Conservation (phyloP, 2,329 filamentous ascomycete genomes). For the Talaromyces sp. region DNA sequence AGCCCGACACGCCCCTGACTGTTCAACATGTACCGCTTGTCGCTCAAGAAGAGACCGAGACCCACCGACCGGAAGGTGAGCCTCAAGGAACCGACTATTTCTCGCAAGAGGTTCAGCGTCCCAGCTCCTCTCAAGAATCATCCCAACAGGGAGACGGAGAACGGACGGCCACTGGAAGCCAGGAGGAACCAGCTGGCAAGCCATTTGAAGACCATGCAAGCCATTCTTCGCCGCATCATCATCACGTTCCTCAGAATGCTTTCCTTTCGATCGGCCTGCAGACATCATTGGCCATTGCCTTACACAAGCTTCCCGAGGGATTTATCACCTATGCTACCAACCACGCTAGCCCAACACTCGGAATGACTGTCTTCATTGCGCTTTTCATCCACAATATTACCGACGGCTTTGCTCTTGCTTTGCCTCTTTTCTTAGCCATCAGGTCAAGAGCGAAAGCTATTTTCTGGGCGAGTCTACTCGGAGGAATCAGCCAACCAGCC, state of each 20-base stretch:
- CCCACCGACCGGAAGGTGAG: conserved; percentile 3
- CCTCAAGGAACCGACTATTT: conserved; percentile 16
- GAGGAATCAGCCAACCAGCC: conserved; percentile 81
- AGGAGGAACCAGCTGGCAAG: conserved; percentile 11
- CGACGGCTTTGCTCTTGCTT: conserved; percentile 90
- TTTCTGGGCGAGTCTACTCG: conserved; percentile 76
- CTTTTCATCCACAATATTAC: conserved; percentile 98
- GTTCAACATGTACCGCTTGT: conserved; percentile 13
- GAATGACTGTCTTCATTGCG: conserved; percentile 89
- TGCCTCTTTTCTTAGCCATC: conserved; percentile 89
- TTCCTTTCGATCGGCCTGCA: conserved; percentile 95
- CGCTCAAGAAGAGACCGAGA: background rate
- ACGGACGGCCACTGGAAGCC: conserved; percentile 13
- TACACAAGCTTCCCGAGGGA: conserved; percentile 90
- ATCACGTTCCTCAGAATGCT: conserved; percentile 91
- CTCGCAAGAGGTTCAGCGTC: conserved; percentile 6
- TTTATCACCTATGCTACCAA: conserved; percentile 95
- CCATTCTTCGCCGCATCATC: conserved; percentile 62
- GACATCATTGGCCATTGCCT: conserved; percentile 87
- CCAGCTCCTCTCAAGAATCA: background rate
- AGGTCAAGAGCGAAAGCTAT: conserved; percentile 78
- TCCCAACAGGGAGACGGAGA: conserved; percentile 14
- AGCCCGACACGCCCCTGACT: conserved; percentile 21
- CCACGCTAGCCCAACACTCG: conserved; percentile 85
- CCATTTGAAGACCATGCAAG: conserved; percentile 15